phyloP scores from a whole-genome alignment of 345 rosid genomes.

The Hypericum perforatum region DNA sequence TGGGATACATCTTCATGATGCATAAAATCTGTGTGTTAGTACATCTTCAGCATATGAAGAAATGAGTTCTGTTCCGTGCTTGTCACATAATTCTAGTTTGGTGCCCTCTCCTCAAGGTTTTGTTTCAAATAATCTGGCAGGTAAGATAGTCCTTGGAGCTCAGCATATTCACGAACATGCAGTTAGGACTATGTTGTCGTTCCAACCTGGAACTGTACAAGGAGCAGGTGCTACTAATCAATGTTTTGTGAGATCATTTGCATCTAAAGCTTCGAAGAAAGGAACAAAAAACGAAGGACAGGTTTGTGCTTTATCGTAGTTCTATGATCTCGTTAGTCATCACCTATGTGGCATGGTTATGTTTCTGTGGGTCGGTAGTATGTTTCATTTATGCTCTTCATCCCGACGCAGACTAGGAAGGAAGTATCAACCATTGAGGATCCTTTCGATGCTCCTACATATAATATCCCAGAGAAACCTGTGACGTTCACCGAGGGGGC shows the following conservation, averaged over 20 bases:
- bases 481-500: slow-evolving; percentile 93
- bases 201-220: slow-evolving; percentile 17
- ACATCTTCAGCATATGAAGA: too few relatives aligned
- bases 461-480: slow-evolving; percentile 88
- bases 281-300: slow-evolving; percentile 33
- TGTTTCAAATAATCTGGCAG: too few relatives aligned
- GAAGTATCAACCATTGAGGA: slow-evolving; percentile 85
- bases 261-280: slow-evolving; percentile 55
- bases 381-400: neutral
- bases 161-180: slow-evolving; percentile 14
- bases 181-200: slow-evolving; percentile 15
- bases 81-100: too few relatives aligned
- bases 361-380: neutral
- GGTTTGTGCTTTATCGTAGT: slow-evolving; percentile 33
- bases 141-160: slow-evolving; percentile 6
- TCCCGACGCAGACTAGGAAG: slow-evolving; percentile 48
- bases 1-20: too few relatives aligned
- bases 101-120: too few relatives aligned
- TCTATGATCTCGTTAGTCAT: neutral
- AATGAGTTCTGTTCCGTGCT: too few relatives aligned
- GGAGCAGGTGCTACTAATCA: slow-evolving; percentile 16
- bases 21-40: too few relatives aligned
- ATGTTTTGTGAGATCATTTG: slow-evolving; percentile 47
- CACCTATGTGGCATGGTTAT: too few relatives aligned
- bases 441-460: slow-evolving; percentile 94